phyloP scores from a whole-genome alignment of 345 rosid species.

The Murraya koenigii region DNA sequence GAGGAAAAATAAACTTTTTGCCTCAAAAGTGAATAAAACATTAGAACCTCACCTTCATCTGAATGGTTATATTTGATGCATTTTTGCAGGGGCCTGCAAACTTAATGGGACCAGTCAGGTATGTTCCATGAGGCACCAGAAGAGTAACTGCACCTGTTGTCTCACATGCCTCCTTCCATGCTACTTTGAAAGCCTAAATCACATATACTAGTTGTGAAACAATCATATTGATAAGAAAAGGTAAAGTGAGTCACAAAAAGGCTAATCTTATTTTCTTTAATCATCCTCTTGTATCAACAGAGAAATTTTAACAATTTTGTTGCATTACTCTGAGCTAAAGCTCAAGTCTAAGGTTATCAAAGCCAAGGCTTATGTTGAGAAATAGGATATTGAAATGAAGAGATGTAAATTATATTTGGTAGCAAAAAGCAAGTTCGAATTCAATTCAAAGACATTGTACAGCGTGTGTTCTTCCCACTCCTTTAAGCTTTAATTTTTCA shows the following conservation, averaged over 20 bases:
- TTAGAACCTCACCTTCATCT: slow-evolving; percentile 18
- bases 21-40: too few relatives aligned
- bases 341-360: neutral
- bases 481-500: neutral
- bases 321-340: neutral
- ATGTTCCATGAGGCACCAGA: slow-evolving; percentile 32
- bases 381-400: neutral
- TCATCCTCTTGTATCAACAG: neutral
- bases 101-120: slow-evolving; percentile 33
- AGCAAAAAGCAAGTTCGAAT: neutral
- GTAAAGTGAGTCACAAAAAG: neutral
- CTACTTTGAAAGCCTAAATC: slow-evolving; percentile 29
- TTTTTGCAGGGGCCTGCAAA: slow-evolving; percentile 32
- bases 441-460: neutral
- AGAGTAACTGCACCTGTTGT: slow-evolving; percentile 22
- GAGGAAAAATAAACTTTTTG: neutral
- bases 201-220: neutral
- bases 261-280: neutral
- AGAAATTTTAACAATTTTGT: neutral
- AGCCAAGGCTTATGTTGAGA: neutral
- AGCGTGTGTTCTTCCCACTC: neutral
- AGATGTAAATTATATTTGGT: neutral
- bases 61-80: slow-evolving; percentile 24
- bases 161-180: slow-evolving; percentile 33
- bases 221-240: neutral